phyloP scores from a whole-genome alignment of 2,329 filamentous ascomycete genomes.

The Myriangium duriaei region DNA sequence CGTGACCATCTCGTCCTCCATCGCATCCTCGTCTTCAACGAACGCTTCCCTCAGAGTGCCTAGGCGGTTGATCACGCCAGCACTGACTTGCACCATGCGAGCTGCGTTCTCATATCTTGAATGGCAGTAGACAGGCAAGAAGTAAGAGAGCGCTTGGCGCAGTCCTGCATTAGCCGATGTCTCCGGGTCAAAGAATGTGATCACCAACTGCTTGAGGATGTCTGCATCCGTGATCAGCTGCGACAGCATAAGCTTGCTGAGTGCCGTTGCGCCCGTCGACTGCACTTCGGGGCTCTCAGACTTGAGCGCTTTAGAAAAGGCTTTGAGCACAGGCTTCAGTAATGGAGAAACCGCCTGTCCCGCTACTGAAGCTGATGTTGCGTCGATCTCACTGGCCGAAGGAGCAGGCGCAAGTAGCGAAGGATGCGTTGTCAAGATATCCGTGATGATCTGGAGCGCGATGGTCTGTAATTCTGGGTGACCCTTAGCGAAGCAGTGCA shows the following conservation, averaged over 20 bases:
- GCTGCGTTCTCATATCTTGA: constrained; percentile 70
- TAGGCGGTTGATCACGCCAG: constrained; percentile 63
- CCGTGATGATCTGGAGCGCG: constrained; percentile 79
- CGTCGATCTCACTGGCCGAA: constrained; percentile 24
- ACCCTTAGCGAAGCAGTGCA: constrained; percentile 91
- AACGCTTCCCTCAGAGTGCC: constrained; percentile 24
- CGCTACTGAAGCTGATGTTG: constrained; percentile 29
- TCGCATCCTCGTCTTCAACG: constrained; percentile 50
- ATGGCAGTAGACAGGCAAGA: constrained; percentile 88
- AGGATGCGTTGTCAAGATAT: constrained; percentile 83
- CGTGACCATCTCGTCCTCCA: constrained; percentile 62
- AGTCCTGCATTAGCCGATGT: constrained; percentile 70
- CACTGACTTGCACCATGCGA: constrained; percentile 61
- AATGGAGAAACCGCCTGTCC: constrained; percentile 21
- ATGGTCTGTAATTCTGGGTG: constrained; percentile 83
- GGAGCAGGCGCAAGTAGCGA: constrained; percentile 52
- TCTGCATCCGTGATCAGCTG: constrained; percentile 59
- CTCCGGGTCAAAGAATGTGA: constrained; percentile 78
- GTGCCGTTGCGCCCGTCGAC: constrained; percentile 65
- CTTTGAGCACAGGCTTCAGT: constrained; percentile 60
- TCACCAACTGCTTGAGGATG: constrained; percentile 70
- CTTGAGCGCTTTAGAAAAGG: constrained; percentile 73
- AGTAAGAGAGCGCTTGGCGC: constrained; percentile 80
- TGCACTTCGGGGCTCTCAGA: constrained; percentile 63
- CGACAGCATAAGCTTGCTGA: constrained; percentile 76